Evolutionary conservation across 2,329 filamentous ascomycete species (phyloP), one percentile per base, ranked within the genome.

Genomic region (Acrocalymma vagum): DNA sequence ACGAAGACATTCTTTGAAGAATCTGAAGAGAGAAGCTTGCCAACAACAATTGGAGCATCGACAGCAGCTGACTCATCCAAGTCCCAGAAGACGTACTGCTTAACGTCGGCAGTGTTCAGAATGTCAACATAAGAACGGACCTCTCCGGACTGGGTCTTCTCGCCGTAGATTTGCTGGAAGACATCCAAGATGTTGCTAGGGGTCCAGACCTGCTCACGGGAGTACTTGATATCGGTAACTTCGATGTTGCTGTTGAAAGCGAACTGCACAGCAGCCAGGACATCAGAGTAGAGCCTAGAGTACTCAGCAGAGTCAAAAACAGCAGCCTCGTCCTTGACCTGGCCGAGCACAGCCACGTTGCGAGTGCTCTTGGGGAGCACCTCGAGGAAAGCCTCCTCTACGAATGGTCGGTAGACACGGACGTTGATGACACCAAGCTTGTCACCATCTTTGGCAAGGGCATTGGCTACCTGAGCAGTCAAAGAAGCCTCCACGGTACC

Each of bases 31-130:
- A 87, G 70, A 7, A 84, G 75, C 62, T 83, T 78, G 26, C 79
- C 81, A 32, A 87, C 65, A 29, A 74, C 81, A 15, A 81, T 72
- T 9, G 90, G 86, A 1, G 90, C 85, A 44, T 77, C 77, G 35
- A 80, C 78, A 35, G 86, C 81, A 1, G 77, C 72, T 18, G 91
- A 91, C 67, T 85, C 81, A 63, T 96, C 93, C 26, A 88, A 68
- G 56, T 96, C 89, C 91, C 92, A 97, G 80, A 99, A 96, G 9
- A 86, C 86, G 75, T 94, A 97, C 71, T 97, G 88, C 69, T 89
- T 81, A 14, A 85, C 83, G 14, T 71, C 67, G n/a, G 75, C 65
- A 15, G 63, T 67, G 49, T 83, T 79, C n/a, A 80, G 62, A 14
- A 81, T 69, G 53, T 83, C 76, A 29, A 69, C 67, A 72, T 69